Conservation (phyloP, 2,329 filamentous ascomycete species). For the Nemania abortiva region DNA sequence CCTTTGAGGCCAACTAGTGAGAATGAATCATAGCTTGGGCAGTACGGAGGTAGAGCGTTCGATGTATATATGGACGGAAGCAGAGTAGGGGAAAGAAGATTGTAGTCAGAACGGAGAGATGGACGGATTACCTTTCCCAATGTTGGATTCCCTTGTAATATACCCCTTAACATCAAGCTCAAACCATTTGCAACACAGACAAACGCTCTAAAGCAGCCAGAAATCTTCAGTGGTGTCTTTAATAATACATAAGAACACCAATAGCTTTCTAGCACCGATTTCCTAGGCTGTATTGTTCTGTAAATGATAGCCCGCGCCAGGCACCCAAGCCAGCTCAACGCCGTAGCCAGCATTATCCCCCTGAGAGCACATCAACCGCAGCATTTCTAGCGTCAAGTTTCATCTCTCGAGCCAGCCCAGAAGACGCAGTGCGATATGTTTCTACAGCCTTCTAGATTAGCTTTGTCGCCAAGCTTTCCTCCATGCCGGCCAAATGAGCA, state of each 20-base stretch:
- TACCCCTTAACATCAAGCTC: background rate
- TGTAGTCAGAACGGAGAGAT: background rate
- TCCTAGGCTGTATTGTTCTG: constrained; percentile 66
- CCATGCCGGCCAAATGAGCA: constrained; percentile 57
- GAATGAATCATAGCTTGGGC: background rate
- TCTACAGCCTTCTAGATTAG: constrained; percentile 55
- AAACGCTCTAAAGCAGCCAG: background rate
- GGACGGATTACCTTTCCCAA: no score
- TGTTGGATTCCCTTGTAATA: background rate
- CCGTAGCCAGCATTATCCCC: constrained; percentile 52
- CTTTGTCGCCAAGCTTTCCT: constrained; percentile 58
- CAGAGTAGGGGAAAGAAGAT: background rate
- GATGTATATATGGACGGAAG: background rate
- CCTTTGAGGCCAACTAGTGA: constrained; percentile 47
- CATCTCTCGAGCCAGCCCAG: constrained; percentile 47
- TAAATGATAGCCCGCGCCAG: constrained; percentile 63
- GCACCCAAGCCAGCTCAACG: constrained; percentile 58
- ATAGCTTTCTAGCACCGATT: constrained; percentile 59
- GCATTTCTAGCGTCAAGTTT: constrained; percentile 48
- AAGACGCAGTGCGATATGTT: constrained; percentile 54
- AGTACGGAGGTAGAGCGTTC: constrained; percentile 8
- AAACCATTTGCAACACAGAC: background rate
- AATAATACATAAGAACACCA: constrained; percentile 54
- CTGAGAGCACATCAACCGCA: constrained; percentile 33
- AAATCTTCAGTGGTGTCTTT: background rate